phyloP scores from a whole-genome alignment of 345 rosid genomes.

The Brassica nigra region DNA sequence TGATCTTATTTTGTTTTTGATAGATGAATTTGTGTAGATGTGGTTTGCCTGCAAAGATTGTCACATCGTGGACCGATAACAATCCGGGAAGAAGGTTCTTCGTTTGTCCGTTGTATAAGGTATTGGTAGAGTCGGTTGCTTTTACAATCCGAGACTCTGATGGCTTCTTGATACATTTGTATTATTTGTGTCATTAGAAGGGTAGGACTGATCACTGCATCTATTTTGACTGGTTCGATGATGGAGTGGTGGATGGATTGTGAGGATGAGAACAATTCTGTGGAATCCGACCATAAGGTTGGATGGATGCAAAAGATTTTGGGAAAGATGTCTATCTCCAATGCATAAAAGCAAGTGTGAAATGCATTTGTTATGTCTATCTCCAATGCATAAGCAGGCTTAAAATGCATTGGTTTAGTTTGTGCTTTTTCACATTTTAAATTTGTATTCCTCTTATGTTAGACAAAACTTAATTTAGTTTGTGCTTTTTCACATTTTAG shows the following conservation, averaged over 20 bases:
- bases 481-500: no score
- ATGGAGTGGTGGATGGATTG: no score
- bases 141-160: neutral
- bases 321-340: slow-evolving; percentile 10
- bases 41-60: slow-evolving; percentile 6
- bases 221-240: no score
- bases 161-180: no score
- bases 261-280: neutral
- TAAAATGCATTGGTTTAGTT: no score
- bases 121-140: slow-evolving; percentile 12
- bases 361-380: neutral
- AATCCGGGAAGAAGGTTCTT: slow-evolving; percentile 4
- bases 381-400: no score
- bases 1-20: neutral
- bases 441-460: no score
- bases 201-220: no score
- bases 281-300: slow-evolving; percentile 15
- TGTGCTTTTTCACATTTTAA: no score
- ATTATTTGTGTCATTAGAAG: no score
- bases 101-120: neutral
- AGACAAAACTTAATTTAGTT: no score
- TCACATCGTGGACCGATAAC: slow-evolving; percentile 3
- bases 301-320: slow-evolving; percentile 6
- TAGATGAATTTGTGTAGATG: neutral
- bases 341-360: neutral